Percentiles rank a stretch among this genome's conserved stretches.
Conservation (phyloP, 2,329 filamentous ascomycete genomes). For the Didymella glomerata region DNA sequence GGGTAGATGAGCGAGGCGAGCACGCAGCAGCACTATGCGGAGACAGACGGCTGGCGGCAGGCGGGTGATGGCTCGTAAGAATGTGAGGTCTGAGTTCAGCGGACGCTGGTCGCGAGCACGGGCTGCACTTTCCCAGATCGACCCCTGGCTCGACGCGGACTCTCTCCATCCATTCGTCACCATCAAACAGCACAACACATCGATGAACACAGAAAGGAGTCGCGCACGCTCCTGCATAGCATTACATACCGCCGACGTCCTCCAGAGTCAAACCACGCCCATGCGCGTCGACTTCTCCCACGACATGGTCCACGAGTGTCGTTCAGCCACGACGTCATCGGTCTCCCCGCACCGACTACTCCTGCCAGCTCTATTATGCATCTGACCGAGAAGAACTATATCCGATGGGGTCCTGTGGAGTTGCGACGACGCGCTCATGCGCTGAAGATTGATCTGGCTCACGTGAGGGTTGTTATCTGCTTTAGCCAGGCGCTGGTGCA, state of each 20-base stretch:
- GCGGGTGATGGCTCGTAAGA: slow-evolving; percentile 36
- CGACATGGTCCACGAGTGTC: slow-evolving; percentile 6
- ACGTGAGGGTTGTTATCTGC: slow-evolving; percentile 15
- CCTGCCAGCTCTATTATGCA: not conserved
- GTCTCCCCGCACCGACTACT: slow-evolving; percentile 15
- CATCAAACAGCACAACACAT: slow-evolving; percentile 17
- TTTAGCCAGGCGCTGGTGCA: slow-evolving; percentile 6
- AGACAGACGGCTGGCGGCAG: slow-evolving; percentile 32
- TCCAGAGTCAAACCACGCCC: not conserved
- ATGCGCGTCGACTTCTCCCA: slow-evolving; percentile 18
- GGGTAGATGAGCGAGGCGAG: slow-evolving; percentile 14
- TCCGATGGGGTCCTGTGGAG: not conserved
- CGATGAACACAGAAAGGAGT: slow-evolving; percentile 15
- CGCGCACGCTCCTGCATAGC: slow-evolving; percentile 25
- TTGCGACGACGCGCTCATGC: not conserved
- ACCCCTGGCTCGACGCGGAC: slow-evolving; percentile 19
- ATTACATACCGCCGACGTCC: slow-evolving; percentile 3
- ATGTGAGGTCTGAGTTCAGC: slow-evolving; percentile 31
- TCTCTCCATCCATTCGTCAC: slow-evolving; percentile 28
- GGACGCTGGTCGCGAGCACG: slow-evolving; percentile 16
- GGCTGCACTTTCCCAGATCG: slow-evolving; percentile 15
- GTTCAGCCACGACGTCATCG: slow-evolving; percentile 42
- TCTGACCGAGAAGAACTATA: not conserved
- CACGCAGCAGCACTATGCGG: slow-evolving; percentile 17
- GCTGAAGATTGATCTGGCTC: not conserved